These are phyloP conservation scores for Fusarium pseudoanthophilum DNA, from an alignment of 2,329 filamentous ascomycete genomes.

Conservation along the genomic window DNA sequence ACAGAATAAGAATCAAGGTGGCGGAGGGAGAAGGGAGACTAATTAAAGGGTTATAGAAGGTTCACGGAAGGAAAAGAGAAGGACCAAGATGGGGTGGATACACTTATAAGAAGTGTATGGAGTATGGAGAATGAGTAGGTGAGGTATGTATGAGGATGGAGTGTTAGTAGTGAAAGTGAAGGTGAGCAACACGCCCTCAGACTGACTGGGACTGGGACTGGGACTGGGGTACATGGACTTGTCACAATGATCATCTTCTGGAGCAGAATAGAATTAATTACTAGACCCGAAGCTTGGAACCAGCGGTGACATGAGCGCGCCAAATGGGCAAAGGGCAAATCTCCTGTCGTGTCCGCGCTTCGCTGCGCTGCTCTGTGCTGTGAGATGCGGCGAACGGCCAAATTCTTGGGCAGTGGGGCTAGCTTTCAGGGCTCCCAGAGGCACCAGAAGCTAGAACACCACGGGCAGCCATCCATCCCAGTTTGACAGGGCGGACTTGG, in stretches of 20 bases:
- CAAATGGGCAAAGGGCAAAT: constrained; percentile 38
- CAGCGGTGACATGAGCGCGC: constrained; percentile 50
- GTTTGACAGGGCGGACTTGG: constrained; percentile 47
- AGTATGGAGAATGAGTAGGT: constrained; percentile 1
- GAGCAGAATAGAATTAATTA: constrained; percentile 37
- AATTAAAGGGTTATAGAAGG: constrained; percentile 43
- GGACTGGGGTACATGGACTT: constrained; percentile 43
- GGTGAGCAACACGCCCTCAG: constrained; percentile 37
- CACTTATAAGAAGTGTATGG: constrained; percentile 46
- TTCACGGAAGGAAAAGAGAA: constrained; percentile 43
- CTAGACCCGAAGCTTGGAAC: constrained; percentile 48
- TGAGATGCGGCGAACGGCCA: constrained; percentile 45
- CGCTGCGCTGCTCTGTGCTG: neutral
- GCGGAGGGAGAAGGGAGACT: constrained; percentile 37
- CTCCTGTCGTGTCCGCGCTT: constrained; percentile 38
- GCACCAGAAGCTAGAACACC: constrained; percentile 3
- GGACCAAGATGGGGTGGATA: constrained; percentile 48
- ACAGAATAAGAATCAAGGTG: constrained; percentile 20
- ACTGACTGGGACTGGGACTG: constrained; percentile 1
- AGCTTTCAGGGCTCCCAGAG: constrained; percentile 39
- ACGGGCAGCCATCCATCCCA: constrained; percentile 36
- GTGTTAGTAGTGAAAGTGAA: constrained; percentile 30
- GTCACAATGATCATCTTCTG: constrained; percentile 41
- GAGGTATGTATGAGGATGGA: constrained; percentile 18
- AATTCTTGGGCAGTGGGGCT: constrained; percentile 43